Evolutionary conservation across 257 asterid species (phyloP).

Genomic region (Plantago major): DNA sequence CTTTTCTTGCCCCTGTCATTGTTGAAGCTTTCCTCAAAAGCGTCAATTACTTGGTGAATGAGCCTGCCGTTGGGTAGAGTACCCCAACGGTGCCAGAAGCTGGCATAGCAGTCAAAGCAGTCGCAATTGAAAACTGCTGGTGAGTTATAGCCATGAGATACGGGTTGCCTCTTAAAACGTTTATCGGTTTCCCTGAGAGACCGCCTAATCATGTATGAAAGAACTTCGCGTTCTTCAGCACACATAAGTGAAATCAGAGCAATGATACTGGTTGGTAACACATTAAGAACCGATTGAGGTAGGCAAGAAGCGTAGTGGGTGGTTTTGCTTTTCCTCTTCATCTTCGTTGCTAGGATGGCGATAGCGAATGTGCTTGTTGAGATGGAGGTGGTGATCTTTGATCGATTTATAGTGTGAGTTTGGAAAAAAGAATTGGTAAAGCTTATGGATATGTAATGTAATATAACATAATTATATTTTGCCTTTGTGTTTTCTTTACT

Average conservation of each 20-base stretch:
- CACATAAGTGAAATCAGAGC: neutral
- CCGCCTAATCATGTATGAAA: neutral
- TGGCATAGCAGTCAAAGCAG: slow-evolving; percentile 1
- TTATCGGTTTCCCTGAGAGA: neutral
- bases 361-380: no score
- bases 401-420: no score
- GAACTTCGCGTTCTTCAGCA: neutral
- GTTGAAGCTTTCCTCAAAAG: neutral
- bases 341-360: no score
- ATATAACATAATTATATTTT: no score
- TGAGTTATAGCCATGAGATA: neutral
- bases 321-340: no score
- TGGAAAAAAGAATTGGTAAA: no score
- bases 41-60: neutral
- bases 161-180: neutral
- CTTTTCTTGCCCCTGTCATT: no score
- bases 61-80: neutral
- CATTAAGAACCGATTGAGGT: neutral
- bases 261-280: neutral
- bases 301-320: no score
- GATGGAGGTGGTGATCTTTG: no score
- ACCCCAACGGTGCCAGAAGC: neutral
- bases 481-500: no score
- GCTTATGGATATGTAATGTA: no score
- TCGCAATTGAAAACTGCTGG: neutral